Base-by-base conservation (phyloP, 2,329 filamentous ascomycete species). In the Talaromyces sp. region DNA sequence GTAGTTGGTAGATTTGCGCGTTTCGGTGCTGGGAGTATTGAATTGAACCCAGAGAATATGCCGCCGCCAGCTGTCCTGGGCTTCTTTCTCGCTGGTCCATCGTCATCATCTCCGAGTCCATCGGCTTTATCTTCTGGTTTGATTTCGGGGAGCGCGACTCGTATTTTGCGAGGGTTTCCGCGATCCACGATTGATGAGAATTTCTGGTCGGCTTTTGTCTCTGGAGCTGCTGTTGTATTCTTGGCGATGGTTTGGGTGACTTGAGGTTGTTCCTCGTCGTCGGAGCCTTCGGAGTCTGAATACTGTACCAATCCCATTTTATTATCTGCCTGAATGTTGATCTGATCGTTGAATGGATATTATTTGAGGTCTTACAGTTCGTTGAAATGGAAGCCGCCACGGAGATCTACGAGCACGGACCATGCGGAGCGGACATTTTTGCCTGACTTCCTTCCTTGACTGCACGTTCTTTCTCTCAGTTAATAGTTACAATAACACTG, bases 21-120 rank as follows among this genome's bases (percentile, higher is more conserved):
- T 69, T 96, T 97, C 3, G 93, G 92, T 25, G 92, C 81, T 2
- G 93, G 93, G 19, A 97, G 80, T 64, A 96, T 85, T 1, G 91
- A 86, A 70, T 93, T 94, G 77, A 97, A 94, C 2, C 87, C 89
- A 53, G 88, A 82, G 66, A 96, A 92, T 4, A 82, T 81, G 28
- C 86, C 84, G 25, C 85, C 84, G 3, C 81, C 82, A 21, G 79
- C 81, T 1, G 83, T 83, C 52, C 85, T 85, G 17, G 83, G 80
- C 60, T 87, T 86, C 70, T 96, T 96, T 1, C 87, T 80, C 0
- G 89, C 87, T 0, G 87, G 87, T 25, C 73, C 77, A 60, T 78
- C 72, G 41, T 78, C 79, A 25, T 81, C 78, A 56, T 70, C 73
- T 22, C 74, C 70, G 19, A 74, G 67, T 11, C 13, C 37, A 3